These are phyloP conservation scores for Russula abietina DNA, from an alignment of 768 basidiomycete genomes.

Conservation along the genomic window DNA sequence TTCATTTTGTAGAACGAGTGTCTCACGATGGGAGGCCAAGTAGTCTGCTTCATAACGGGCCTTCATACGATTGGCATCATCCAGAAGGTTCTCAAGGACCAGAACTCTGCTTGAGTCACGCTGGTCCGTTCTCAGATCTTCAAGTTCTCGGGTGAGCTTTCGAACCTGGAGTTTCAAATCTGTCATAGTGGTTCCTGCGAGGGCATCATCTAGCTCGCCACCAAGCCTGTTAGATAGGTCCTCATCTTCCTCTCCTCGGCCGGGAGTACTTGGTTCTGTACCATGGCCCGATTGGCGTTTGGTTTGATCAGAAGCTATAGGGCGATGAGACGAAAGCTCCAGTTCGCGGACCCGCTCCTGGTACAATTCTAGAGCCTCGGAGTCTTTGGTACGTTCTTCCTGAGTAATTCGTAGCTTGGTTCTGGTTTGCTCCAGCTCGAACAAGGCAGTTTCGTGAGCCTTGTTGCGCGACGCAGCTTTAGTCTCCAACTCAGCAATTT, in stretches of 20 bases:
- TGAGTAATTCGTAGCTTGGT: slow-evolving; percentile 60
- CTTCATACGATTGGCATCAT: slow-evolving; percentile 89
- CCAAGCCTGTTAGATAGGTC: slow-evolving; percentile 59
- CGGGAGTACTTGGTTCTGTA: slow-evolving; percentile 31
- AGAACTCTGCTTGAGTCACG: slow-evolving; percentile 69
- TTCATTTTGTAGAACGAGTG: slow-evolving; percentile 69
- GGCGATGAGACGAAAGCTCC: slow-evolving; percentile 59
- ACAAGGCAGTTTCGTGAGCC: slow-evolving; percentile 65
- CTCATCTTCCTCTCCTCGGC: slow-evolving; percentile 36
- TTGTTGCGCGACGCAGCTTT: slow-evolving; percentile 60
- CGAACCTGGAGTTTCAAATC: slow-evolving; percentile 86
- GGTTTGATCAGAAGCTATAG: slow-evolving; percentile 33
- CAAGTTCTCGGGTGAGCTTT: slow-evolving; percentile 75
- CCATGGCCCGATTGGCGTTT: slow-evolving; percentile 41
- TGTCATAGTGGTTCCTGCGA: slow-evolving; percentile 81
- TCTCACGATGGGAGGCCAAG: slow-evolving; percentile 75
- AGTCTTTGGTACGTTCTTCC: slow-evolving; percentile 70
- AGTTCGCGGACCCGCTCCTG: slow-evolving; percentile 89
- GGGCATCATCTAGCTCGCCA: slow-evolving; percentile 82
- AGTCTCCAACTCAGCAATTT: slow-evolving; percentile 74
- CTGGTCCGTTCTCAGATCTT: slow-evolving; percentile 65
- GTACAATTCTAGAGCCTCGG: slow-evolving; percentile 80
- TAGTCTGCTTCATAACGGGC: slow-evolving; percentile 85
- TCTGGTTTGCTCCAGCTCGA: slow-evolving; percentile 70
- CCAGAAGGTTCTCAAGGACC: slow-evolving; percentile 86